Evolutionary conservation across 1,139 yeast species (phyloP).

Genomic region (Hansenula sp.): DNA sequence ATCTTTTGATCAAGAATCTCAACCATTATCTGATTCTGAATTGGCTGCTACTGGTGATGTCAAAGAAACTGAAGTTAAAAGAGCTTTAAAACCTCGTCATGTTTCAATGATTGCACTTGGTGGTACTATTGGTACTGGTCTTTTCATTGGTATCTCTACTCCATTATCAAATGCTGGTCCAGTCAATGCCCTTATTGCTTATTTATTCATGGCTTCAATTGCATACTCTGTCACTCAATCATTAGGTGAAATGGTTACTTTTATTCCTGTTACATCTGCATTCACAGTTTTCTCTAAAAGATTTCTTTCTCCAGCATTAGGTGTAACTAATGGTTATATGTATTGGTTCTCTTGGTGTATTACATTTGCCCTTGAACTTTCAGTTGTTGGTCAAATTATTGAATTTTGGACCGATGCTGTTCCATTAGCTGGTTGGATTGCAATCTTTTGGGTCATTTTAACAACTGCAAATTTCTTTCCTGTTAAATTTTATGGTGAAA

Average conservation of each 20-base stretch:
- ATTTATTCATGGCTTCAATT: slow-evolving; percentile 60
- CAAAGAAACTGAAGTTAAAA: slow-evolving; percentile 35
- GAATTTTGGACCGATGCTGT: slow-evolving; percentile 71
- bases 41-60: no score
- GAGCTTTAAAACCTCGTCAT: slow-evolving; percentile 55
- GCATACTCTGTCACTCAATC: slow-evolving; percentile 67
- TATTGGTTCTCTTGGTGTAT: slow-evolving; percentile 89
- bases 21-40: slow-evolving; percentile 4
- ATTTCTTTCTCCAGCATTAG: slow-evolving; percentile 66
- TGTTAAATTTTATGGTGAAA: slow-evolving; percentile 60
- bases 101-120: slow-evolving; percentile 63
- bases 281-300: slow-evolving; percentile 54
- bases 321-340: slow-evolving; percentile 79
- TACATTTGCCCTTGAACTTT: slow-evolving; percentile 77
- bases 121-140: slow-evolving; percentile 70
- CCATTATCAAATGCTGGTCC: slow-evolving; percentile 58
- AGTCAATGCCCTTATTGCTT: slow-evolving; percentile 59
- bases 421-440: slow-evolving; percentile 65
- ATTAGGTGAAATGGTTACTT: slow-evolving; percentile 77
- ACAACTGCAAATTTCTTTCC: slow-evolving; percentile 50
- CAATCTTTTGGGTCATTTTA: slow-evolving; percentile 49
- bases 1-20: slow-evolving; percentile 6
- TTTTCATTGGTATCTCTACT: slow-evolving; percentile 52
- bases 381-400: slow-evolving; percentile 74
- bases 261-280: slow-evolving; percentile 68